Base-by-base conservation (phyloP, 768 basidiomycete species). In the Leccinum uliginosum region DNA sequence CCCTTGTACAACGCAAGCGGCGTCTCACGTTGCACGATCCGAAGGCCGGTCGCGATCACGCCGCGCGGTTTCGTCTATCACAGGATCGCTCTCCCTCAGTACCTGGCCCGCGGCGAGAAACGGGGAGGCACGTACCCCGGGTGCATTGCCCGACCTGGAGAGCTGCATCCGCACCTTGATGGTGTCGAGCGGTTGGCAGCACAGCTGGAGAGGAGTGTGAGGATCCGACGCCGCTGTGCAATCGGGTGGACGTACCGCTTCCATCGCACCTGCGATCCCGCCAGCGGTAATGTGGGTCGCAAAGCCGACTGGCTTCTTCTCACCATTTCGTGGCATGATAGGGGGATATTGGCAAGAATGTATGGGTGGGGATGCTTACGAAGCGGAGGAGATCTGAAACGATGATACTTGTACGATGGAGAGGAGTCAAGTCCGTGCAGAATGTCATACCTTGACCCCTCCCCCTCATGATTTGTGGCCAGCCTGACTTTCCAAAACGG, bases 111-210 rank as follows among this genome's bases (percentile, higher is more conserved):
- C 17, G 6, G 11, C 23, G 30, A 10, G 24, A 24, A 27, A 29
- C 38, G 17, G 26, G 23, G 34, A 23, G 21, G 26, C 3, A 87
- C 91, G 70, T 73, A 98, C 97, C 48, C 97, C 97, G 52, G 90
- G 84, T 43, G 79, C 71, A 55, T 78, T 76, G 32, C 93, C 84
- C 10, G 93, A 87, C 73, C 78, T 84, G 57, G 91, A 91, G 55
- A 99, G 85, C 76, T 99, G 97, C 97, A 99, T 99, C n/a, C 97
- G 92, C 64, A 98, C 96, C 77, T 98, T 98, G 80, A 98, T 98
- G 24, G 97, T 98, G 71, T 99, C 97, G 45, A 98, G 84, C 11
- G 94, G 94, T 69, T 96, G 94, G 72, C 94, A 96, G 67, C 72
- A 80, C 58, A 91, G 70, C 89, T 92, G 47, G 26, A 38, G 27